These are phyloP conservation scores for Schizosaccharomyces lindneri DNA, from an alignment of 805 yeast genomes.

Conservation along the genomic window DNA sequence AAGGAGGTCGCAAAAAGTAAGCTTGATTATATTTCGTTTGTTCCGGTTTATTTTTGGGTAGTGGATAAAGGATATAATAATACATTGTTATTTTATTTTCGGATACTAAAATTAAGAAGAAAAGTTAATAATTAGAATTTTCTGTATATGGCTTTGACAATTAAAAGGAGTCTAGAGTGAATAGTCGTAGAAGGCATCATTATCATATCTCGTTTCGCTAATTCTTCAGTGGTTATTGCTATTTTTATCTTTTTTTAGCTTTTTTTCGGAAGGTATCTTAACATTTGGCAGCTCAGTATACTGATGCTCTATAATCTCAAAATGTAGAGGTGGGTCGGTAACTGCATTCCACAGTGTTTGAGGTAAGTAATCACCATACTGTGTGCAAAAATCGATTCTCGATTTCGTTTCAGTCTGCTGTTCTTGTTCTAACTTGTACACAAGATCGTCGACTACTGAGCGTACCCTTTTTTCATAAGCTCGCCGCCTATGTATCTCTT, in stretches of 20 bases:
- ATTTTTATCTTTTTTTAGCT: not conserved
- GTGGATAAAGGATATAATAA: too few species aligned
- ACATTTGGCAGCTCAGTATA: not conserved
- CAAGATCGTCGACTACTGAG: not conserved
- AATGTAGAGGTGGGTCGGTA: not conserved
- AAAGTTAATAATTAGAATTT: too few species aligned
- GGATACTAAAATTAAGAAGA: too few species aligned
- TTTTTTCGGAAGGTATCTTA: not conserved
- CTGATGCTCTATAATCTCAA: not conserved
- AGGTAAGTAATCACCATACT: not conserved
- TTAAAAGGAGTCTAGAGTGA: too few species aligned
- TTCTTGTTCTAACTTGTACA: not conserved
- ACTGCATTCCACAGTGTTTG: not conserved
- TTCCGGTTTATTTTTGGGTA: not conserved
- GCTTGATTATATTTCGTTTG: not conserved
- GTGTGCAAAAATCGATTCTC: not conserved
- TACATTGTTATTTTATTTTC: too few species aligned
- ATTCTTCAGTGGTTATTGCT: too few species aligned
- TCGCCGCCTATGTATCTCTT: not conserved
- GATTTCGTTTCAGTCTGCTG: not conserved
- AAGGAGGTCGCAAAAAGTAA: not conserved
- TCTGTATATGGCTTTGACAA: too few species aligned
- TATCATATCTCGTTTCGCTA: too few species aligned
- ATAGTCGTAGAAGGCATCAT: too few species aligned
- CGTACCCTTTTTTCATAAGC: not conserved